Conservation (phyloP, 176 grass and related monocot genomes). For the Juncus inflexus region DNA sequence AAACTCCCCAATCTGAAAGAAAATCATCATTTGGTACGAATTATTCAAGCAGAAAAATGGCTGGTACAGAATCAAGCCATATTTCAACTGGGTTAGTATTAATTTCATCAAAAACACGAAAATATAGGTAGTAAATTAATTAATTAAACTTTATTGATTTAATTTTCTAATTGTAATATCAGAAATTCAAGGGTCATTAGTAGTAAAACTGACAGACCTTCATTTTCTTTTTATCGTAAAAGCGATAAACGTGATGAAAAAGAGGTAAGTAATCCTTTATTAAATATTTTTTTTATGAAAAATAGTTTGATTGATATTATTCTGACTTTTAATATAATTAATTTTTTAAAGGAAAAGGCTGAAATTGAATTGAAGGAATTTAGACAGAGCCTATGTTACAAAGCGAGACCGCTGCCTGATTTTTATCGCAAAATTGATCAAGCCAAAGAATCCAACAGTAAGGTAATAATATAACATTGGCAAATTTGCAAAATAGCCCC, state of each 20-base stretch:
- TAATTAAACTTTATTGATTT: neutral
- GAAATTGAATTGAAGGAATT: slow-evolving; percentile 44
- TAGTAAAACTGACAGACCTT: slow-evolving; percentile 39
- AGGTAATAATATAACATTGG: slow-evolving; percentile 34
- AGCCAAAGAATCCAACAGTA: slow-evolving; percentile 37
- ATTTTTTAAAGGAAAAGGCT: slow-evolving; percentile 35
- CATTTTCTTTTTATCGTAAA: slow-evolving; percentile 26
- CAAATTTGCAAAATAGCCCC: too few relatives aligned
- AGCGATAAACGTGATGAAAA: slow-evolving; percentile 31
- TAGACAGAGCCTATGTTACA: slow-evolving; percentile 41
- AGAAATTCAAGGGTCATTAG: slow-evolving; percentile 46
- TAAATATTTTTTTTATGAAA: neutral
- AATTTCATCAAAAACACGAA: neutral
- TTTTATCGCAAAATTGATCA: slow-evolving; percentile 53
- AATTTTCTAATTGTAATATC: slow-evolving; percentile 17
- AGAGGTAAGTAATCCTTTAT: slow-evolving; percentile 16
- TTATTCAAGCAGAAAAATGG: slow-evolving; percentile 10
- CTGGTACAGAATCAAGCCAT: neutral
- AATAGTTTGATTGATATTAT: too few relatives aligned
- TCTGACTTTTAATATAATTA: too few relatives aligned
- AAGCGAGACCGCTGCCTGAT: slow-evolving; percentile 44
- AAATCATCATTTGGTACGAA: slow-evolving; percentile 10
- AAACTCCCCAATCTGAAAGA: slow-evolving; percentile 17
- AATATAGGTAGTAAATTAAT: slow-evolving; percentile 1
- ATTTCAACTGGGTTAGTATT: slow-evolving; percentile 23